Base-by-base conservation (phyloP, 495 filamentous ascomycete species). In the Penicillium verhagenii region DNA sequence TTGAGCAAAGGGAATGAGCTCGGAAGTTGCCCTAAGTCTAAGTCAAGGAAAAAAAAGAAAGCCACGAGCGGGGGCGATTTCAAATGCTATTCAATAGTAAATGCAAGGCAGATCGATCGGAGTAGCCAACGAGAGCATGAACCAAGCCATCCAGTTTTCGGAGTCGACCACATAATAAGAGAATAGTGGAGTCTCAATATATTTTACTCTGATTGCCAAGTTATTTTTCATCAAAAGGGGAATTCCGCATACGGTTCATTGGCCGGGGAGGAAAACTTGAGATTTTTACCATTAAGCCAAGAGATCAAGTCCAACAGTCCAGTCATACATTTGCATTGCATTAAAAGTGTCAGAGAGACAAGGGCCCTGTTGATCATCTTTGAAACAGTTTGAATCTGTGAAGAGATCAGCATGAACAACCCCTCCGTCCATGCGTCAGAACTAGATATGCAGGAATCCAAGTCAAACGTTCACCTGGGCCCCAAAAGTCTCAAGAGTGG, bases 1-100 rank as follows among this genome's bases (percentile, higher is more conserved):
- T 21, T 24, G 31, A 38, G 40, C 33, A 10, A 33, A 13, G 3
- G 31, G 20, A 28, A 35, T 47, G 23, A 31, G 37, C 25, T n/a
- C n/a, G n/a, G n/a, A n/a, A n/a, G n/a, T n/a, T 16, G 21, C 18
- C 14, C 40, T 48, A n/a, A n/a, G n/a, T n/a, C 35, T 24, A n/a
- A n/a, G 23, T 35, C 33, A 14, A 53, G 57, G 28, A 52, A 60
- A 53, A 53, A 49, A 33, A 43, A 54, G 23, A 33, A 43, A 54
- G 23, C 47, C 56, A 39, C 24, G 6, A 16, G 18, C 33, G 52
- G 37, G 57, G 57, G 53, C 37, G 45, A 18, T 40, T 47, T 29
- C 37, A n/a, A n/a, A n/a, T n/a, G n/a, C n/a, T n/a, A 19, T 46
- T 50, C 45, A 48, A 50, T 46, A 46, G 42, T 46, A 46, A 35